A percentile compares a stretch with the other conserved stretches of the same genome.
Evolutionary conservation across 352 stramenopile species (phyloP).

Genomic region (Phytophthora fragariaefolia): DNA sequence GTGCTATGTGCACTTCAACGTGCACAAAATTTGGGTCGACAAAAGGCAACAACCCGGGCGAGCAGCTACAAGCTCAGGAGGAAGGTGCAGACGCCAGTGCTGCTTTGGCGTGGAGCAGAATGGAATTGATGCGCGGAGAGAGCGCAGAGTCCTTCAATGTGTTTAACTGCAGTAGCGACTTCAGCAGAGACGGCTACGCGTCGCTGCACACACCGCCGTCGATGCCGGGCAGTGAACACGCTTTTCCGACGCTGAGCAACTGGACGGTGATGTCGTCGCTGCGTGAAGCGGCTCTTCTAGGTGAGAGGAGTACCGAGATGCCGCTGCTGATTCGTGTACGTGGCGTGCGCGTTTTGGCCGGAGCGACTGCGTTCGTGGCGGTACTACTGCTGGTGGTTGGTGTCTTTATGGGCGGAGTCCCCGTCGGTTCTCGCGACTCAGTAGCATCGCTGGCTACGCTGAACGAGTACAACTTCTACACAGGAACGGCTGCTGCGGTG

Average conservation of each 20-base stretch:
- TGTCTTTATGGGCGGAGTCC: constrained; percentile 37
- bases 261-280: constrained; percentile 42
- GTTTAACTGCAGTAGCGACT: constrained; percentile 22
- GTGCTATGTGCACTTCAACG: constrained; percentile 22
- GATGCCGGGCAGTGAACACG: background rate
- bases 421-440: constrained; percentile 31
- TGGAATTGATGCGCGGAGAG: constrained; percentile 14
- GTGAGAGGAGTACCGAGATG: constrained; percentile 28
- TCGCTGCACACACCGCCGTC: constrained; percentile 29
- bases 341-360: constrained; percentile 30
- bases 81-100: background rate
- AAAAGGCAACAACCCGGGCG: constrained; percentile 78
- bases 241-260: constrained; percentile 15
- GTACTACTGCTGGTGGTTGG: constrained; percentile 34
- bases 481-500: constrained; percentile 41
- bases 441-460: constrained; percentile 29
- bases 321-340: constrained; percentile 38
- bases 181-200: constrained; percentile 28
- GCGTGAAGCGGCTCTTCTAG: constrained; percentile 34
- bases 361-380: constrained; percentile 25
- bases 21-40: background rate
- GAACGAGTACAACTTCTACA: constrained; percentile 63
- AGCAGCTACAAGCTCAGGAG: constrained; percentile 12
- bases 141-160: constrained; percentile 6
- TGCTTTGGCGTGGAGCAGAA: constrained; percentile 1